Evolutionary conservation across 306 rosid genomes (phyloP), one percentile per base, ranked within the genome.

Genomic region (Prunus persica): DNA sequence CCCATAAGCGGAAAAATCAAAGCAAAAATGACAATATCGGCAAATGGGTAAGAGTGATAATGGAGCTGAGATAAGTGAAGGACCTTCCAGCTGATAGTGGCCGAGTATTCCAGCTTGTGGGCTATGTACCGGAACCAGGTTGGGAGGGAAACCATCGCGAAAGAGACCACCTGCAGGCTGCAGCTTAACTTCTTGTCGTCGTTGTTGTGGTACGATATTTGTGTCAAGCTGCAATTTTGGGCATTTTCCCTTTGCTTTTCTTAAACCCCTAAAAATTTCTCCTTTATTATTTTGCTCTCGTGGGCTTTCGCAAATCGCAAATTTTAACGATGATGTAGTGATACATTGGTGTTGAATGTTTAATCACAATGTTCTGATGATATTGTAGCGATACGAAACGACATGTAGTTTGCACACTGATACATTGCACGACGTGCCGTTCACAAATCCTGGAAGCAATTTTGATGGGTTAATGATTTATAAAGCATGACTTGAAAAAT

Each of bases 21-120:
- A 50, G 14, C 4, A 30, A 71, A 57, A 25, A 52, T 34, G 2
- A 46, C 13, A 4, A 72, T 11, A 43, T 14, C 7, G 49, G 47
- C n/a, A 68, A 32, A 22, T 60, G 75, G 57, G 47, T n/a, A 3
- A 51, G 76, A 62, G n/a, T 9, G 38, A 43, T 25, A 28, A 49
- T 47, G 57, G 6, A 78, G 70, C 19, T n/a, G 66, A 27, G 45
- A 43, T 20, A 19, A 67, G 50, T 15, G 75, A 72, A 43, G 69
- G 43, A 93, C 98, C 98, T 89, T 91, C 87, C 71, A 78, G 78
- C 88, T 72, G 82, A 84, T 64, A 41, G 87, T 75, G n/a, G 74
- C 20, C 28, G 96, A 82, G 87, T 85, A 89, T 52, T 88, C 90
- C 49, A 87, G 49, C 84, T 78, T 89, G 88, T 77, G 79, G 9